phyloP scores from a whole-genome alignment of 257 asterid genomes.

The Voacanga thouarsii region DNA sequence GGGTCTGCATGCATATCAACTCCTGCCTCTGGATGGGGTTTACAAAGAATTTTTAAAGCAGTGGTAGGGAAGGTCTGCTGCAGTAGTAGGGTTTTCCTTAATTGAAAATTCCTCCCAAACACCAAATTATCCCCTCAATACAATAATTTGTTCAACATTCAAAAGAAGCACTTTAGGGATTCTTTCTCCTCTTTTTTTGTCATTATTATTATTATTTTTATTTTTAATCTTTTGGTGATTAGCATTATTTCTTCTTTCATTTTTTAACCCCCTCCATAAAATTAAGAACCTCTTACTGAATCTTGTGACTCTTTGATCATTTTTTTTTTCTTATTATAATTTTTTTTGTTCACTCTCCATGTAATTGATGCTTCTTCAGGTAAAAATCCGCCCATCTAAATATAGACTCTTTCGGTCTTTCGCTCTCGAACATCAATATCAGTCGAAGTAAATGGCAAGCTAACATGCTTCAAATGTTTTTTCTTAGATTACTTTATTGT shows the following conservation, averaged over 20 bases:
- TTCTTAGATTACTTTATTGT: neutral
- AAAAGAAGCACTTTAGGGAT: constrained; percentile 21
- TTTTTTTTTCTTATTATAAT: neutral
- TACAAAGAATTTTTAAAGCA: constrained; percentile 51
- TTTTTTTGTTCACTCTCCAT: too few species aligned
- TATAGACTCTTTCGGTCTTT: neutral
- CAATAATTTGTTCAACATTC: constrained; percentile 21
- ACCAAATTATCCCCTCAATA: neutral
- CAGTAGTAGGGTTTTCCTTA: constrained; percentile 6
- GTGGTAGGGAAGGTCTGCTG: constrained; percentile 20
- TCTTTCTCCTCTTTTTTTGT: constrained; percentile 25
- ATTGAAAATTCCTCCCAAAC: constrained; percentile 1
- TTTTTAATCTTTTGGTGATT: neutral
- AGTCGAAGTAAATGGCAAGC: neutral
- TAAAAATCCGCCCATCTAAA: neutral
- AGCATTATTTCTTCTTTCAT: neutral
- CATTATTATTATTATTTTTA: too few species aligned
- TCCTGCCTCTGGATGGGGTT: constrained; percentile 18
- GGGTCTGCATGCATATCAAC: constrained; percentile 15
- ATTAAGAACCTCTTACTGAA: neutral
- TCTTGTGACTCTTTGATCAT: neutral
- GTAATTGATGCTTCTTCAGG: neutral
- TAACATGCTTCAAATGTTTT: neutral
- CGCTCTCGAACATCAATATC: neutral
- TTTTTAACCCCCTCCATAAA: neutral